Percentiles rank a stretch among this genome's conserved stretches.
Conservation (phyloP, 306 rosid species). For the Quercus variabilis region DNA sequence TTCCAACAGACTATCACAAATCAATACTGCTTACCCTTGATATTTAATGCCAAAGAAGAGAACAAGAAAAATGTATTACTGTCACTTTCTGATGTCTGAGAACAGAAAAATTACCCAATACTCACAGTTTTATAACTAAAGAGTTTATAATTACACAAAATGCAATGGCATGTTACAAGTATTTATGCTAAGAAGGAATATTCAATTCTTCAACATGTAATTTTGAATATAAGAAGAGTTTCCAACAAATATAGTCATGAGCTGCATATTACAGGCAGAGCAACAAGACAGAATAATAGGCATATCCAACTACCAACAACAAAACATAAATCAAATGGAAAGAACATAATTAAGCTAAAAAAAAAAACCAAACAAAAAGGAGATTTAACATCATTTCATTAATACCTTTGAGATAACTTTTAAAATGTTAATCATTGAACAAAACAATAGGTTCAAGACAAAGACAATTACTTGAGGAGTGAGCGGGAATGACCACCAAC, state of each 20-base stretch:
- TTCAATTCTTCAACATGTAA: neutral
- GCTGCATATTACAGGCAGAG: neutral
- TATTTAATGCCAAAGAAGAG: neutral
- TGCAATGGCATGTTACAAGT: neutral
- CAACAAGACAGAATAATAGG: neutral
- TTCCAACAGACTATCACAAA: neutral
- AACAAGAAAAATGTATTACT: neutral
- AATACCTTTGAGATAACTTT: slow-evolving; percentile 2
- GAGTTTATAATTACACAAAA: neutral
- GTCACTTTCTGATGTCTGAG: neutral
- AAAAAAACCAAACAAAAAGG: neutral
- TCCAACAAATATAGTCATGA: neutral
- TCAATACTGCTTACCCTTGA: neutral
- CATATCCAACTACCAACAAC: neutral
- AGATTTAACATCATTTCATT: neutral
- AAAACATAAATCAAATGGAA: neutral
- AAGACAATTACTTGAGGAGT: slow-evolving; percentile 49
- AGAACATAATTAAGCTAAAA: neutral
- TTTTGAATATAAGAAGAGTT: neutral
- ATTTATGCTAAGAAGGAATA: neutral
- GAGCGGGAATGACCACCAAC: slow-evolving; percentile 65
- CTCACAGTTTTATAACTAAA: neutral
- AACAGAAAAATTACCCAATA: neutral
- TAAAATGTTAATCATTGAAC: neutral
- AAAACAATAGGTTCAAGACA: neutral